These are phyloP conservation scores for Linnemannia zychae DNA, from an alignment of 192 early-diverging fungal species.

Conservation along the genomic window DNA sequence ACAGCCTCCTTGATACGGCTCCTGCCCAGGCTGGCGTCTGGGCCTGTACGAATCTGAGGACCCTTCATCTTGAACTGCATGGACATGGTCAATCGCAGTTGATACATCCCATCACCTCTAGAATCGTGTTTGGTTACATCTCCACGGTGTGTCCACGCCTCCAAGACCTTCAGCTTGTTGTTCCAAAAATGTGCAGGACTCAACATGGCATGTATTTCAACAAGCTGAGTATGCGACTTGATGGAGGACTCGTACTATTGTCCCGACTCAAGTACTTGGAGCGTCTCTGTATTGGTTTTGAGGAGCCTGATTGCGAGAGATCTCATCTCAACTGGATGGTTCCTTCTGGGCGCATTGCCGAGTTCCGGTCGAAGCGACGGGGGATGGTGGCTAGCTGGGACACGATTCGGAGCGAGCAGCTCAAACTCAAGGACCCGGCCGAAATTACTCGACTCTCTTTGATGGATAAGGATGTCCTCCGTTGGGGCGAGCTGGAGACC, in stretches of 20 bases:
- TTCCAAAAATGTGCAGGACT: not conserved
- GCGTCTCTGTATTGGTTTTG: not conserved
- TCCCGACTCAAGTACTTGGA: not conserved
- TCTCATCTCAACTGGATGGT: not conserved
- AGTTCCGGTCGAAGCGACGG: not conserved
- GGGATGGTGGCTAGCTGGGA: not conserved
- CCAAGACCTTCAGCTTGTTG: not conserved
- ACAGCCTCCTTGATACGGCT: not conserved
- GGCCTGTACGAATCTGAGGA: not conserved
- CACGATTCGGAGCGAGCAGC: not conserved
- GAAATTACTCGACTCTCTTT: not conserved
- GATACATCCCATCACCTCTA: not conserved
- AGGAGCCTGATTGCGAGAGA: not conserved
- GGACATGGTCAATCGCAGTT: not conserved
- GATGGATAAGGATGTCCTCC: slow-evolving; percentile 5
- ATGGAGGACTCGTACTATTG: not conserved
- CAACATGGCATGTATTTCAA: not conserved
- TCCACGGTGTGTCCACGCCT: not conserved
- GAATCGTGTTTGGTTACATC: not conserved
- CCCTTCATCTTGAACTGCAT: not conserved
- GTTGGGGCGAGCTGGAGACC: not conserved
- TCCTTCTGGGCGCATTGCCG: not conserved
- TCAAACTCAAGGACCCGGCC: not conserved
- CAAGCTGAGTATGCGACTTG: not conserved
- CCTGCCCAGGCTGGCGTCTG: not conserved